Evolutionary conservation across 257 asterid genomes (phyloP).

Genomic region (Knoxia roxburghii): DNA sequence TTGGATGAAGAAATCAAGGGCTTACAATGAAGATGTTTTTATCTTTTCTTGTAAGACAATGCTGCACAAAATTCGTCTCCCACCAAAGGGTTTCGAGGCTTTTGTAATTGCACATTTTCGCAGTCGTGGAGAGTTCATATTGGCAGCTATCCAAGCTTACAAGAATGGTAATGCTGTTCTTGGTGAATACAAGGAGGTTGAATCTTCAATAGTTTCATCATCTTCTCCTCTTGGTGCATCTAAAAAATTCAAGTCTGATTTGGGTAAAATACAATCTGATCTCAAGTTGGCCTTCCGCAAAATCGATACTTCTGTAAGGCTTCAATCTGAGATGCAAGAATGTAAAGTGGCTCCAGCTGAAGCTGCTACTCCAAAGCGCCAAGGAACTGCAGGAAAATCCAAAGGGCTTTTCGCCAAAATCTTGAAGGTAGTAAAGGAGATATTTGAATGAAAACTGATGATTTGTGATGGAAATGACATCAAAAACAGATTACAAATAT

Average conservation of each 20-base stretch:
- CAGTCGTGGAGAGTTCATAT: constrained; percentile 18
- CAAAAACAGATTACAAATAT: background rate
- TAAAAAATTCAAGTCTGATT: constrained; percentile 7
- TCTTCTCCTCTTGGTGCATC: constrained; percentile 15
- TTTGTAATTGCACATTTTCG: constrained; percentile 36
- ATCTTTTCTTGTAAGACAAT: constrained; percentile 43
- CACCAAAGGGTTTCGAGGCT: constrained; percentile 41
- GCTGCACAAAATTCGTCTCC: constrained; percentile 21
- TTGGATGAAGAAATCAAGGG: constrained; percentile 15
- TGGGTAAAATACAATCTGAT: background rate
- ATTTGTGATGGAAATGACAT: background rate
- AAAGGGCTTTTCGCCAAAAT: background rate
- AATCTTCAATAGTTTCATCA: constrained; percentile 15
- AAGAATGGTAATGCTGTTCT: constrained; percentile 16
- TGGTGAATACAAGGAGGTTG: constrained; percentile 19
- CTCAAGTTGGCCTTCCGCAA: constrained; percentile 12
- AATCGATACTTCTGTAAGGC: background rate
- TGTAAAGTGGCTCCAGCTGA: background rate
- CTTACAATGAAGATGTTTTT: constrained; percentile 33
- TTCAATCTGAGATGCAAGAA: background rate
- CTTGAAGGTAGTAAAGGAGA: background rate
- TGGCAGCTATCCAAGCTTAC: constrained; percentile 32
- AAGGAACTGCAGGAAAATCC: background rate
- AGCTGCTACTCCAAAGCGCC: background rate
- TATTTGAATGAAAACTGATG: background rate